Evolutionary conservation across 2,329 filamentous ascomycete genomes (phyloP), one percentile per base, ranked within the genome.

Genomic region (Periconia sp.): DNA sequence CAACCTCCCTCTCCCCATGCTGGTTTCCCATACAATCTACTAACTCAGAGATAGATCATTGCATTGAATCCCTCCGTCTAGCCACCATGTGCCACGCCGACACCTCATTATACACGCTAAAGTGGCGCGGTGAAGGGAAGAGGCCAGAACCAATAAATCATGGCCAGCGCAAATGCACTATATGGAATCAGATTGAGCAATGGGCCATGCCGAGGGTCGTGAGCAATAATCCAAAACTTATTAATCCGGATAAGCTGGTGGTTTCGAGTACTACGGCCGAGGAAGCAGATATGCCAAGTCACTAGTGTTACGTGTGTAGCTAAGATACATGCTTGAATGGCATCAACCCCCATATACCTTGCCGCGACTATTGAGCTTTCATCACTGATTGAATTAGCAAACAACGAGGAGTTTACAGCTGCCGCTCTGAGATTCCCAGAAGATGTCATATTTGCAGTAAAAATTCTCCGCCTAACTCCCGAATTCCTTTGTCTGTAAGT

Each of bases 71-170:
- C 30, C 44, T 46, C 20, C 44, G 44, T n/a, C 20, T 46, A 15
- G 15, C 20, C 44, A 31, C 30, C 13, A 46, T 46, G 44, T 46
- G 44, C 44, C 20, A 17, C 23, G 44, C 44, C 15, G 44, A 46
- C 44, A 46, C 44, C 6, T 46, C 44, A n/a, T 15, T 46, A n/a
- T 46, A 46, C 44, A 46, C 44, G 30, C 30, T 46, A n/a, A 46
- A 46, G 27, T 30, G 44, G 44, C 44, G 44, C 30, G 44, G 44
- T 20, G 44, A 15, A 17, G 44, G 44, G 13, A 46, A 46, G 44
- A 27, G 44, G 44, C 44, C 44, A 30, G 44, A 46, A 19, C 44
- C 44, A 13, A 30, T 30, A 15, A 46, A 17, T 9, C 20, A 15
- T 15, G 44, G 15, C 13, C 44, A 17, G 15, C 19, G 44, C 15